Percentiles rank a stretch among this genome's conserved stretches.
Conservation (phyloP, 306 rosid species). For the Dryas octopetala region DNA sequence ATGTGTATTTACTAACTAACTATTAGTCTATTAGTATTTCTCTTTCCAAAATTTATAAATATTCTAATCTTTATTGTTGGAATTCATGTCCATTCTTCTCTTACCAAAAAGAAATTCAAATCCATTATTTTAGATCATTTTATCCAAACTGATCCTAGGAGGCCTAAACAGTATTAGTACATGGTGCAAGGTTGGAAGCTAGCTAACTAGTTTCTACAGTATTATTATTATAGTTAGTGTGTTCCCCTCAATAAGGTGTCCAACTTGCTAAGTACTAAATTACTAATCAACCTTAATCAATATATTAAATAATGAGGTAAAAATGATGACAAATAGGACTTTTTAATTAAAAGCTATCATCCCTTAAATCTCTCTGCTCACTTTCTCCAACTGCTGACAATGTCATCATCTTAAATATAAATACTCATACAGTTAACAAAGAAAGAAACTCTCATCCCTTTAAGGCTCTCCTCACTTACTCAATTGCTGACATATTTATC, state of each 20-base stretch:
- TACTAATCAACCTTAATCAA: background rate
- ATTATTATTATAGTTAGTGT: background rate
- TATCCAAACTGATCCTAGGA: no score
- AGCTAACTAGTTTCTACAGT: background rate
- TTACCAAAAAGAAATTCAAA: no score
- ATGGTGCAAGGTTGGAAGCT: background rate
- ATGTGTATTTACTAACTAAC: no score
- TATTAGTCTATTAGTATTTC: no score
- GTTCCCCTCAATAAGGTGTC: background rate
- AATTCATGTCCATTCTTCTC: no score
- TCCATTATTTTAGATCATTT: no score
- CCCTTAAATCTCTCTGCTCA: background rate
- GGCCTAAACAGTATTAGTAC: background rate
- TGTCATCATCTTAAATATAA: background rate
- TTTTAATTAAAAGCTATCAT: background rate
- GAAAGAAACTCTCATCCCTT: background rate
- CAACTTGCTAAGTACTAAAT: background rate
- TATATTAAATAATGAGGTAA: background rate
- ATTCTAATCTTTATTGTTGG: no score
- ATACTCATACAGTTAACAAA: background rate
- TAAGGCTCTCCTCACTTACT: no score
- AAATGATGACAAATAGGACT: background rate
- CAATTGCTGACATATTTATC: no score
- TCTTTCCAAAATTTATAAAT: no score
- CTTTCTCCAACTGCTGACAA: constrained; percentile 4